Percentiles rank a stretch among this genome's conserved stretches.
Conservation (phyloP, 768 basidiomycete species). For the Trametes gibbosa region DNA sequence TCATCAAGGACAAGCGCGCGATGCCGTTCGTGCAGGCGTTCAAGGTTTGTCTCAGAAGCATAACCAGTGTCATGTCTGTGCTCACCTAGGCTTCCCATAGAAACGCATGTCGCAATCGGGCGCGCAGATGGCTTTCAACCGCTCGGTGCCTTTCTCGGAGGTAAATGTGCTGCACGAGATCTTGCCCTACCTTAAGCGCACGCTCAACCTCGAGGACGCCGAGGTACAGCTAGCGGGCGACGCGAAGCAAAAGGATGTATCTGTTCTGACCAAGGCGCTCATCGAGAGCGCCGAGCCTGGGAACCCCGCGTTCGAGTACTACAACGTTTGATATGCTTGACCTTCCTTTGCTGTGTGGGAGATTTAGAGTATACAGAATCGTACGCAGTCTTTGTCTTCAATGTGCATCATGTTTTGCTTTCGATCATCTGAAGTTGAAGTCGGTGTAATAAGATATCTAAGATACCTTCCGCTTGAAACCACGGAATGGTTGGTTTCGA, state of each 20-base stretch:
- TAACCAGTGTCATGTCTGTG: not conserved
- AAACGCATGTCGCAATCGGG: constrained; percentile 82
- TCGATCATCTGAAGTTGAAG: no score
- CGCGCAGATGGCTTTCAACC: constrained; percentile 74
- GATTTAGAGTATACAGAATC: constrained; percentile 8
- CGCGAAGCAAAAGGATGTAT: constrained; percentile 51
- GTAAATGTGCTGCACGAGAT: constrained; percentile 65
- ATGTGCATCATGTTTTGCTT: constrained; percentile 10
- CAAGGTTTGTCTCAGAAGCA: constrained; percentile 58
- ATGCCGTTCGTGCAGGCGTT: constrained; percentile 95
- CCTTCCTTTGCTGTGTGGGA: not conserved
- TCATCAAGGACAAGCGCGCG: constrained; percentile 92
- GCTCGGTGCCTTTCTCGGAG: constrained; percentile 83
- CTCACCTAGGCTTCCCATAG: constrained; percentile 37
- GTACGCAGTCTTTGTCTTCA: constrained; percentile 8
- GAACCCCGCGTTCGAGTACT: constrained; percentile 82
- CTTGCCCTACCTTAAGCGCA: constrained; percentile 77
- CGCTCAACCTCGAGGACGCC: constrained; percentile 66
- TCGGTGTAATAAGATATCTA: no score
- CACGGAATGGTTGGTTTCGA: no score
- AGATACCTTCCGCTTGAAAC: no score
- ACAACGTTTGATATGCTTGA: constrained; percentile 50
- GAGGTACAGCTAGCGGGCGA: constrained; percentile 71
- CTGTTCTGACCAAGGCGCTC: constrained; percentile 63
- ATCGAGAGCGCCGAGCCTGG: constrained; percentile 90